phyloP scores from a whole-genome alignment of 179 eudicot genomes.

The Dionaea muscipula region DNA sequence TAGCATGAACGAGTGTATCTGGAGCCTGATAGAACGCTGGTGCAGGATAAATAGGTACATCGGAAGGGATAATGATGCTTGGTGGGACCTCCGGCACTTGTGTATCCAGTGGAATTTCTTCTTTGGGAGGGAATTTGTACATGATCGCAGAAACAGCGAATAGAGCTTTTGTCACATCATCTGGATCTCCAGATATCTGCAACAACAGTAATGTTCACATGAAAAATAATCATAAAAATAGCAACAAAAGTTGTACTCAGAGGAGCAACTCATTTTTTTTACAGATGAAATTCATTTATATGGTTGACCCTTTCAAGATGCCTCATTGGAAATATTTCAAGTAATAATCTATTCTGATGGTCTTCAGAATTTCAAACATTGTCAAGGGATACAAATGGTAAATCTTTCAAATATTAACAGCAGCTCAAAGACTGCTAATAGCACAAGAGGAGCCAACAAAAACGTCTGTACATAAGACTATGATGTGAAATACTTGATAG shows the following conservation, averaged over 20 bases:
- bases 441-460: too few relatives aligned
- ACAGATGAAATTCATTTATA: too few relatives aligned
- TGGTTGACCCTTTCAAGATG: too few relatives aligned
- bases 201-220: neutral
- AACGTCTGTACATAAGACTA: too few relatives aligned
- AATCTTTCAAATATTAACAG: too few relatives aligned
- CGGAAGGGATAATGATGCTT: constrained; percentile 80
- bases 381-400: too few relatives aligned
- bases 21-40: constrained; percentile 51
- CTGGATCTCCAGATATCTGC: constrained; percentile 80
- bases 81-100: constrained; percentile 58
- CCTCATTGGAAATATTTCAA: too few relatives aligned
- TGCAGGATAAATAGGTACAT: constrained; percentile 59
- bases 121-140: constrained; percentile 84
- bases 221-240: neutral
- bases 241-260: neutral
- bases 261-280: too few relatives aligned
- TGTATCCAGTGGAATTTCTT: constrained; percentile 65
- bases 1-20: constrained; percentile 42
- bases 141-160: constrained; percentile 84
- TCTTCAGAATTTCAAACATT: too few relatives aligned
- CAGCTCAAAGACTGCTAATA: too few relatives aligned
- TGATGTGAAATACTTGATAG: too few relatives aligned
- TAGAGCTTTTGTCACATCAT: constrained; percentile 65
- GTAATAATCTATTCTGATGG: too few relatives aligned